Evolutionary conservation across 1,139 yeast species (phyloP), one percentile per base, ranked within the genome.

Genomic region (Meyerozyma elateridarum): DNA sequence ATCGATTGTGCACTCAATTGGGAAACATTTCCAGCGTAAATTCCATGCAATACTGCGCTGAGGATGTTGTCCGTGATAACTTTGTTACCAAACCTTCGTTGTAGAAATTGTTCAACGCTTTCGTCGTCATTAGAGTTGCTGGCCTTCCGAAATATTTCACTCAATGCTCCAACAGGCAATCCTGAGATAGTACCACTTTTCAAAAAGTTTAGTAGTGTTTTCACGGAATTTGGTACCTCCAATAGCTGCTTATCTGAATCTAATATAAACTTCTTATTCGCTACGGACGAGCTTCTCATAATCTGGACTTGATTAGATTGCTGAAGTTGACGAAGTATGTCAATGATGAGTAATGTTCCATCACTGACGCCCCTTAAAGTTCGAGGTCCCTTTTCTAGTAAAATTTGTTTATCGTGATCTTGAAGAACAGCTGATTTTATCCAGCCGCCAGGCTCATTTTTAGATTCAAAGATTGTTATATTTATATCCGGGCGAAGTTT

Each of bases 41-140:
- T 79, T 1, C 98, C 98, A 49, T 88, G 88, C 49, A 83, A 64
- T 4, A 89, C 61, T 0, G 96, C 97, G 53, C 95, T 85, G 12
- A 83, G 57, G 9, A 91, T 59, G 35, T 84, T 78, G 31, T 75
- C 73, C 2, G 85, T 71, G 5, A 87, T 41, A 2, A 55, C 51
- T 5, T 69, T 64, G 14, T 48, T 51, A 3, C 89, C 88, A 48
- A 88, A 80, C 37, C 96, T 60, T 42, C 97, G 63, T 2, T 63
- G 49, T 24, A 89, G 55, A 48, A 88, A 85, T 2, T 71, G 61
- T 30, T 74, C 80, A 1, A 89, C 79, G 4, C 82, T 66, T 56
- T 89, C 96, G 49, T 89, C 97, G 4, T 53, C 40, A 1, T 24
- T 38, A 7, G 39, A 45, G 7, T 38, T 37, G 8, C 37, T 37